Base-by-base conservation (phyloP, 495 filamentous ascomycete species). In the Achaetomiella virescens region DNA sequence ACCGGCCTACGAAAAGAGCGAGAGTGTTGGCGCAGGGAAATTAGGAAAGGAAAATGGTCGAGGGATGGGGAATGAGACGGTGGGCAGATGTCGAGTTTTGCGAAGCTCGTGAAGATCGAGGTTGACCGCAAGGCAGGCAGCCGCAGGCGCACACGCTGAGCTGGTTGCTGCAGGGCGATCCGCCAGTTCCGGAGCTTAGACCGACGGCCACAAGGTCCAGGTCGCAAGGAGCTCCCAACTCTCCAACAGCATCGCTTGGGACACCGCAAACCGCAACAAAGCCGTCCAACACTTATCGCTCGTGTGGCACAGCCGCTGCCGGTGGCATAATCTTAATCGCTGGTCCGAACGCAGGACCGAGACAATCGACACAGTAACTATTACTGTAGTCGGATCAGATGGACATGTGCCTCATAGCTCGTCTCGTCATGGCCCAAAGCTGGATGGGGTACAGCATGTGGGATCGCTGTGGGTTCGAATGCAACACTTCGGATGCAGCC, bases 101-200 rank as follows among this genome's bases (percentile, higher is more conserved):
- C 17, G 35, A 10, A 27, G 35, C 33, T 31, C 4, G 8, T 31
- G 27, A 31, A n/a, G 27, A 24, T 4, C 36, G 22, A 25, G 47
- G 35, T 50, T 50, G 48, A 40, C 35, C 20, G 35, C 48, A 51
- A 22, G 37, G 49, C 33, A 50, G 48, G 48, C 48, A 50, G 33
- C 48, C 44, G 44, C 25, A 31, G 35, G 48, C 48, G 24, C 37
- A 42, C 27, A 42, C 27, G 36, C 24, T 52, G 49, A 52, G 25
- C 49, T 52, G 36, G 36, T 31, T 52, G 17, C 49, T 52, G 49
- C 49, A 52, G 49, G 49, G 36, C 29, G 10, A 41, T 49, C 49
- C 49, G 49, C 24, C 49, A 31, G 20, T 52, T 52, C 49, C 49
- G 36, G 48, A 17, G 27, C 27, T 31, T 9, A 9, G 9, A 31